These are phyloP conservation scores for Tilletia caries DNA, from an alignment of 1,284 basidiomycete species.

Conservation along the genomic window DNA sequence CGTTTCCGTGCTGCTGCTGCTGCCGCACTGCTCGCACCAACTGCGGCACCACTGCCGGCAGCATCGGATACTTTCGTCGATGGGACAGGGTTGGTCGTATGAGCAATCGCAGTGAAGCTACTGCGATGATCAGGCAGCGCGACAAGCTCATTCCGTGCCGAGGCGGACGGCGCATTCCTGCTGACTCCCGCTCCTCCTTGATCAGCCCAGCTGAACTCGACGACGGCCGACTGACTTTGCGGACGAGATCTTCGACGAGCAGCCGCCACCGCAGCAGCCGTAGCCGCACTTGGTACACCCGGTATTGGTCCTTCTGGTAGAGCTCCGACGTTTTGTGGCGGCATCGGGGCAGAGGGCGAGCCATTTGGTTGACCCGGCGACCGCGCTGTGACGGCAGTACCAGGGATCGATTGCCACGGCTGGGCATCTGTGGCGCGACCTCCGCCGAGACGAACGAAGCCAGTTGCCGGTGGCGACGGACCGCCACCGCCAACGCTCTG, in stretches of 20 bases:
- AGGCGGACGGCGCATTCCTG: background rate
- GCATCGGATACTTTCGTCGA: background rate
- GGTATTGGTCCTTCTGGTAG: too few relatives aligned
- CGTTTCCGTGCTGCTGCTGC: background rate
- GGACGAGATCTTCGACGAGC: conserved; percentile 5
- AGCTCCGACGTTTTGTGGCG: background rate
- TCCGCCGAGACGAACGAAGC: conserved; percentile 43
- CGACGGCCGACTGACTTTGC: conserved; percentile 7
- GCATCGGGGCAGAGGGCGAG: background rate
- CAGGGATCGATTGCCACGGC: conserved; percentile 23
- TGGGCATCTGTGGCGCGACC: conserved; percentile 35
- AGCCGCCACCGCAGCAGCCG: background rate
- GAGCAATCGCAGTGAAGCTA: background rate
- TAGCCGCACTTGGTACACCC: background rate
- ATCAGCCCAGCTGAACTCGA: background rate
- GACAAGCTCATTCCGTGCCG: background rate
- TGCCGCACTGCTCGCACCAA: background rate
- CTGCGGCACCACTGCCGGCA: background rate
- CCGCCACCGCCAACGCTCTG: conserved; percentile 1
- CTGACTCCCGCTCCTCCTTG: too few relatives aligned
- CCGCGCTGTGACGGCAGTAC: background rate
- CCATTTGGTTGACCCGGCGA: background rate
- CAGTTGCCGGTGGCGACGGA: conserved; percentile 22
- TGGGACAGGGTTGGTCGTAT: background rate
- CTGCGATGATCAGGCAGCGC: conserved; percentile 4